Percentiles rank a stretch among this genome's conserved stretches.
Conservation (phyloP, 1,284 basidiomycete genomes). For the Leccinum huronense region DNA sequence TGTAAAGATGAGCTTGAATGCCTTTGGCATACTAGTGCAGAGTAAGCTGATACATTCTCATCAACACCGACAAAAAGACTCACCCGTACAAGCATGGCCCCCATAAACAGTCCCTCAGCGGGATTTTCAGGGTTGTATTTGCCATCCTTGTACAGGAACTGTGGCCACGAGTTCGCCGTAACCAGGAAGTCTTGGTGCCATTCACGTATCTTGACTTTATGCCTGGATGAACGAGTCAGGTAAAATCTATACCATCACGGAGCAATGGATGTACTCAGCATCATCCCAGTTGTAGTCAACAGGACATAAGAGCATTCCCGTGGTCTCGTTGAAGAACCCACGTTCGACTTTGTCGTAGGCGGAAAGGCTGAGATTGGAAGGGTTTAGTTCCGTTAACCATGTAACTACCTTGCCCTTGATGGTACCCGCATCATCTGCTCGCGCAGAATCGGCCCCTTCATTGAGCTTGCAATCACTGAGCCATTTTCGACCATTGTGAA, state of each 20-base stretch:
- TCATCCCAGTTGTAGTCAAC: conserved; percentile 17
- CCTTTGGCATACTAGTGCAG: neutral
- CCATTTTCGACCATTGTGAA: too few species aligned
- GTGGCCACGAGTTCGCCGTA: conserved; percentile 12
- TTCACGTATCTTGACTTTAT: conserved; percentile 4
- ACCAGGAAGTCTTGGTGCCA: conserved; percentile 13
- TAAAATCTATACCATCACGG: neutral
- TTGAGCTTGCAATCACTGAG: neutral
- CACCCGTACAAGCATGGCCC: neutral
- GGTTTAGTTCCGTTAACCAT: conserved; percentile 5
- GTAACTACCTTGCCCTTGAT: conserved; percentile 10
- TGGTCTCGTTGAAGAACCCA: conserved; percentile 10
- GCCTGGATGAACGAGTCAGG: neutral
- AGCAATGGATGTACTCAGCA: neutral
- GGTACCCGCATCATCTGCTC: conserved; percentile 5
- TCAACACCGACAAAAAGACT: neutral
- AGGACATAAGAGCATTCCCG: conserved; percentile 11
- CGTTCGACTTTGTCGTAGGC: neutral
- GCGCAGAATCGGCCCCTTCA: conserved; percentile 8
- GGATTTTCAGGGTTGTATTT: conserved; percentile 8
- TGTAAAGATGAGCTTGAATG: neutral
- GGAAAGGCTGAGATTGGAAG: neutral
- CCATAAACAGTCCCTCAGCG: conserved; percentile 10
- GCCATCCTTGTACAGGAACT: conserved; percentile 5
- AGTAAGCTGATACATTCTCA: neutral